phyloP scores from a whole-genome alignment of 441 rosid species.

The Breynia disticha region DNA sequence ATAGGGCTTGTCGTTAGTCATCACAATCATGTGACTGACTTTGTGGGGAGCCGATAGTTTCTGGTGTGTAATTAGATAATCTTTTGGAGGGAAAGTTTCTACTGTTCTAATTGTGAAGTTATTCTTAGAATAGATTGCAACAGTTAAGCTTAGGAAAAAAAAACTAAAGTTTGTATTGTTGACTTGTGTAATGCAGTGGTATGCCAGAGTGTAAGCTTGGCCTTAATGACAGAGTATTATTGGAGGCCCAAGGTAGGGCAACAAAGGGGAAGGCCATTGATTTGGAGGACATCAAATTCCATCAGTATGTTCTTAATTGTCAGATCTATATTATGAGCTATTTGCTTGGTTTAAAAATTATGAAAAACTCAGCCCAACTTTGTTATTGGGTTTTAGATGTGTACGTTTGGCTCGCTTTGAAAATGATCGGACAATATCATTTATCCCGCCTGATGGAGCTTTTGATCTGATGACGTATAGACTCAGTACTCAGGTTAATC shows the following conservation, averaged over 20 bases:
- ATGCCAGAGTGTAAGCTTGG: constrained; percentile 99
- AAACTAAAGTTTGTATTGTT: background rate
- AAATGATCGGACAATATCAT: constrained; percentile 87
- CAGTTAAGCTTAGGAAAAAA: background rate
- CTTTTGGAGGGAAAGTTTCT: background rate
- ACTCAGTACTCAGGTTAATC: constrained; percentile 73
- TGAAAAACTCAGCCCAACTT: constrained; percentile 1
- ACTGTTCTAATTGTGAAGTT: background rate
- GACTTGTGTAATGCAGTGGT: constrained; percentile 49
- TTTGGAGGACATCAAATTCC: constrained; percentile 94
- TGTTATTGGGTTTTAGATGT: constrained; percentile 41
- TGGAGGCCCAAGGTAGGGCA: constrained; percentile 95
- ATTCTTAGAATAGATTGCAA: background rate
- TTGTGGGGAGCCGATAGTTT: no score
- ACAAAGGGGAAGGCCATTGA: constrained; percentile 98
- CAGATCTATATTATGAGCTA: constrained; percentile 6
- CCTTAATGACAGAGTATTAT: constrained; percentile 79
- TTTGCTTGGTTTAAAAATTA: constrained; percentile 15
- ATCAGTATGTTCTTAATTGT: constrained; percentile 53
- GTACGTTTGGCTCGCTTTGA: constrained; percentile 93
- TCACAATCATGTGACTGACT: no score
- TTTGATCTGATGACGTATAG: constrained; percentile 96
- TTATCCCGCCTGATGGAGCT: constrained; percentile 95
- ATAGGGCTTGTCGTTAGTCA: no score
- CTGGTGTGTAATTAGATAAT: no score